Base-by-base conservation (phyloP, 768 basidiomycete genomes). In the Naematelia encephala region DNA sequence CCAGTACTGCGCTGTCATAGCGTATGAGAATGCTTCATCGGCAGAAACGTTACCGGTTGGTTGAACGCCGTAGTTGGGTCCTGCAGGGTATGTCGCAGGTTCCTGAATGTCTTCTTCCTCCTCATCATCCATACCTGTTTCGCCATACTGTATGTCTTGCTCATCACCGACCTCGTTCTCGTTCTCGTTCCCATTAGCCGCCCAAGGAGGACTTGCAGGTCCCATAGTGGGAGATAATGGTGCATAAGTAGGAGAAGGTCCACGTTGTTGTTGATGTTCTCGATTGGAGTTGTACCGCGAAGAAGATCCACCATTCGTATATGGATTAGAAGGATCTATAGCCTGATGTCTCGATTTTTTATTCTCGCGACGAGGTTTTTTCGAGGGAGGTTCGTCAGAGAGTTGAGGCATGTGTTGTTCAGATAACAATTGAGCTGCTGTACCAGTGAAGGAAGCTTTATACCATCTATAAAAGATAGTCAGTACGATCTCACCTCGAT, bases 1-100 rank as follows among this genome's bases (percentile, higher is more conserved):
- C 70, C 69, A 71, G 56, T 73, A 76, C 55, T 73, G 72, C 5
- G 74, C 74, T 22, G 68, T 65, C 60, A 76, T 72, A n/a, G 74
- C 74, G 29, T 72, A 65, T 8, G 51, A 51, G 1, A 66, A 49
- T 3, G 74, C 74, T 21, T 64, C 63, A 16, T 73, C 69, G 12
- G 49, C 45, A 2, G 57, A 52, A 3, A 70, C 52, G 2, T 50
- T 42, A 12, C 16, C 34, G 1, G 57, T 45, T 4, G 46, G 30
- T 27, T 61, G 23, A 27, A 52, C 51, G n/a, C 51, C 26, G n/a
- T 52, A 52, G 10, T 13, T 30, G 12, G 51, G 51, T 29, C 29
- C 22, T 8, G 49, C 48, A 12, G 48, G 48, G 3, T 23, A 16
- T 5, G 22, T 27, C n/a, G 48, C 27, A 8, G 27, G 5, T 22